Conservation (phyloP, 2,329 filamentous ascomycete species). For the Nannizziopsis arthrosporioides region DNA sequence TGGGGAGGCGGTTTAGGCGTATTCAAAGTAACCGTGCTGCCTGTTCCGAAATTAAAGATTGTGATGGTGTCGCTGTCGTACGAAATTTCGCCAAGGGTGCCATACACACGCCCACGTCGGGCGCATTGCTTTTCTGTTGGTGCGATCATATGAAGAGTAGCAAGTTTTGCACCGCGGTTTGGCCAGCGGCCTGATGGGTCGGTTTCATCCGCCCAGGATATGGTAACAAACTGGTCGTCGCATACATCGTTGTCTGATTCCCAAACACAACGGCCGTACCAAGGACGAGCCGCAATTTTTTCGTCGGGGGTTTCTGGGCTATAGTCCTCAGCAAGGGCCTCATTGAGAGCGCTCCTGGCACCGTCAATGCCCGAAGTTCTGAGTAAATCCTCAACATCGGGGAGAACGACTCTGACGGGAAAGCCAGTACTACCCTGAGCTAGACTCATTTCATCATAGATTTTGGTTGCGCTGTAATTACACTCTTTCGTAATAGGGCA, state of each 20-base stretch:
- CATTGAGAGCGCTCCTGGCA: conserved; percentile 42
- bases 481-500: conserved; percentile 66
- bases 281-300: conserved; percentile 42
- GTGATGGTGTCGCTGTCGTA: conserved; percentile 69
- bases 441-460: conserved; percentile 64
- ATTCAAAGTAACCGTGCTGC: conserved; percentile 42
- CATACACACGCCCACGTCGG: conserved; percentile 74
- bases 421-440: conserved; percentile 57
- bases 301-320: conserved; percentile 42
- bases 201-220: conserved; percentile 65
- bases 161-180: conserved; percentile 61
- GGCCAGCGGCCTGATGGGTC: conserved; percentile 16
- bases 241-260: conserved; percentile 87
- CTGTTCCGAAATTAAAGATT: conserved; percentile 59
- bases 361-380: conserved; percentile 34
- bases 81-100: conserved; percentile 70
- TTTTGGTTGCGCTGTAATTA: conserved; percentile 71
- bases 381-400: conserved; percentile 74
- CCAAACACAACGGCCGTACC: conserved; percentile 94
- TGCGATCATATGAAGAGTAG: conserved; percentile 87
- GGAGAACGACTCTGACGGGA: conserved; percentile 82
- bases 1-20: conserved; percentile 48
- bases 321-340: conserved; percentile 45
- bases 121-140: conserved; percentile 80
- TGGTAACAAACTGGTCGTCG: conserved; percentile 82